These are phyloP conservation scores for Oxytropis ochrocephala DNA, from an alignment of 306 rosid species.

Conservation along the genomic window DNA sequence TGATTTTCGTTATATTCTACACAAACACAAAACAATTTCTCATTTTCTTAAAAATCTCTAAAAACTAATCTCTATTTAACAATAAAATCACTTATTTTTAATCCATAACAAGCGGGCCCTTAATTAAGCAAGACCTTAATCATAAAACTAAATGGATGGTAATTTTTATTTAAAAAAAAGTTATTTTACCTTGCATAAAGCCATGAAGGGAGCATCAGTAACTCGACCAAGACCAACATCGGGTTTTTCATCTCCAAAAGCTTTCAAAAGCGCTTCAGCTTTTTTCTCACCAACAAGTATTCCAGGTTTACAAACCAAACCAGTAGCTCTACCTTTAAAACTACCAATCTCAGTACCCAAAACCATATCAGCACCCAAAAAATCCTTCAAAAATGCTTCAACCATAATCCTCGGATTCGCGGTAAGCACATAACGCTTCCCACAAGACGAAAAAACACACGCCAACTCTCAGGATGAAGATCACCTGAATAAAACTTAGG, in stretches of 20 bases:
- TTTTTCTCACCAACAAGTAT: conserved; percentile 61
- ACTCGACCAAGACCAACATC: conserved; percentile 71
- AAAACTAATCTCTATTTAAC: too few species aligned
- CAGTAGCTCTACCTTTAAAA: conserved; percentile 63
- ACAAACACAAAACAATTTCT: too few species aligned
- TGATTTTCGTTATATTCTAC: too few species aligned
- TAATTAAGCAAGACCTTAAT: not conserved
- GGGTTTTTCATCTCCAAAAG: conserved; percentile 44
- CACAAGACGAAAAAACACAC: conserved; percentile 66
- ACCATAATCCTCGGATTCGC: conserved; percentile 84
- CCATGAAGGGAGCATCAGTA: conserved; percentile 74
- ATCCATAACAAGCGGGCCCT: too few species aligned
- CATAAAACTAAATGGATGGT: not conserved
- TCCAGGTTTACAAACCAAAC: conserved; percentile 47
- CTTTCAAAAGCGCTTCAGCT: conserved; percentile 42
- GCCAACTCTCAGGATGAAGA: conserved; percentile 61
- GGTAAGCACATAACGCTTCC: conserved; percentile 52
- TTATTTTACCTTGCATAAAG: conserved; percentile 77
- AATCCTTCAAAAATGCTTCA: conserved; percentile 66
- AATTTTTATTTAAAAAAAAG: too few species aligned
- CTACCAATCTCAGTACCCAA: conserved; percentile 58
- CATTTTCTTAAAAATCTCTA: too few species aligned
- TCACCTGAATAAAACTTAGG: conserved; percentile 68
- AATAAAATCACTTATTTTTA: too few species aligned
- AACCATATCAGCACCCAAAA: conserved; percentile 58